Evolutionary conservation across 495 filamentous ascomycete species (phyloP), one percentile per base, ranked within the genome.

Genomic region (Aspergillus indologenus): DNA sequence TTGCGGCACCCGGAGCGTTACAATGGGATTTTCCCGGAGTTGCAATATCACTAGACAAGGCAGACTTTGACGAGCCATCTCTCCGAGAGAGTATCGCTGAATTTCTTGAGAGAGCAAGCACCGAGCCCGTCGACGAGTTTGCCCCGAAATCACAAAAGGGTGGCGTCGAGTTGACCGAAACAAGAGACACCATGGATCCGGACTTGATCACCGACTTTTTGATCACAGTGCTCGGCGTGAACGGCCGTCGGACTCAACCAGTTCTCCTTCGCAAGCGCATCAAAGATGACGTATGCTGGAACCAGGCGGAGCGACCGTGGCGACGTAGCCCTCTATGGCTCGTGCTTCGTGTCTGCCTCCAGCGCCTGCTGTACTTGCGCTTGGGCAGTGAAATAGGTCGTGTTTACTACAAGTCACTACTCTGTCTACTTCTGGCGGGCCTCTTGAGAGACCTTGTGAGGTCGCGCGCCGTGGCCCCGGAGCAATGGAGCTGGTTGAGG

Each of bases 51-150:
- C 49, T 83, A 9, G 65, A 75, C 0, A 29, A 52, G n/a, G 3
- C 24, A 1, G 63, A 60, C 0, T 82, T 85, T 60, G 24, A 58
- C 2, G 65, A 82, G 20, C 42, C 59, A 1, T 49, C 57, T 5
- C 86, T 90, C 55, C 79, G 77, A 60, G 61, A 72, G 1, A 64
- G 54, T 15, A 62, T 90, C 1, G 78, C 80, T 0, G 50, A 58
- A 0, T 88, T 88, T 49, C 67, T 89, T 5, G 83, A 85, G 58
- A 72, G 82, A 56, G 85, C 83, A 1, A 84, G 79, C 59, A 71
- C 72, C 0, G 85, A 88, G 51, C 73, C 75, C 0, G 62, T 87
- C 11, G 78, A 82, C 21, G 62, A 68, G 5, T 86, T 87, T 57
- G 72, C 73, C 0, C 79, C 82, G 3, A 67, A 65, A 5, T 65